Evolutionary conservation across 371 early-diverging fungal species (phyloP).

Genomic region (Caulochytrium protostelioides): DNA sequence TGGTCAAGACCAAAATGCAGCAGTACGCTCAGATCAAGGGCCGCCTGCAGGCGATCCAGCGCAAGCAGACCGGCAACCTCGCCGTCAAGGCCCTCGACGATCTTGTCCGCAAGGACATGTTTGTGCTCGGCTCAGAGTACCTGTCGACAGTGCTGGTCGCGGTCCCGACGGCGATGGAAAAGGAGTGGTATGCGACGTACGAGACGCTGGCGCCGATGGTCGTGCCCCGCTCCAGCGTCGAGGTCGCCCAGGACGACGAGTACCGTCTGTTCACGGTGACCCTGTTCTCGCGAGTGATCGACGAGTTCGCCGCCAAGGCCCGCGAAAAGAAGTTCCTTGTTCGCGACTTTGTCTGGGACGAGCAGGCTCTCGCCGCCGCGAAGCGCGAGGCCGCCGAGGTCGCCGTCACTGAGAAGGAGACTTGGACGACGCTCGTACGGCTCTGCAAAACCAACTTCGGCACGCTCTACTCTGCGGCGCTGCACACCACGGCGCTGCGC

Average conservation of each 20-base stretch:
- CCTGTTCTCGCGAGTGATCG: constrained; percentile 57
- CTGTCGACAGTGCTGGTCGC: constrained; percentile 79
- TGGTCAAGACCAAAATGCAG: constrained; percentile 67
- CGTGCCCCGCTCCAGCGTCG: constrained; percentile 72
- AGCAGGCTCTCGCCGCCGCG: constrained; percentile 46
- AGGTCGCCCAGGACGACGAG: constrained; percentile 78
- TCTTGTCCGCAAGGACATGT: constrained; percentile 72
- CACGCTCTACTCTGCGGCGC: constrained; percentile 70
- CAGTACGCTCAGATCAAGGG: constrained; percentile 61
- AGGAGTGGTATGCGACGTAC: constrained; percentile 64
- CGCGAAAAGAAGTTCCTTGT: constrained; percentile 76
- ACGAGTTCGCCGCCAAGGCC: constrained; percentile 72
- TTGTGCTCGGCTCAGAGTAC: constrained; percentile 78
- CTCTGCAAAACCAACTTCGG: constrained; percentile 81
- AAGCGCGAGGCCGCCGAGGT: constrained; percentile 48
- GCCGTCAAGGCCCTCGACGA: constrained; percentile 63
- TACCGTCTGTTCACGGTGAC: constrained; percentile 80
- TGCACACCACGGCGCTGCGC: constrained; percentile 78
- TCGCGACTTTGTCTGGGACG: constrained; percentile 80
- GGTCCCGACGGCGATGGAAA: constrained; percentile 53
- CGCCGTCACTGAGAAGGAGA: constrained; percentile 53
- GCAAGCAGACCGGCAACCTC: constrained; percentile 73
- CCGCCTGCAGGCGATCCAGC: constrained; percentile 48
- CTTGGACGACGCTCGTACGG: constrained; percentile 46
- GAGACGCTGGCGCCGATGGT: constrained; percentile 79